phyloP scores from a whole-genome alignment of 176 grass and related monocot genomes.

The Juncus effusus region DNA sequence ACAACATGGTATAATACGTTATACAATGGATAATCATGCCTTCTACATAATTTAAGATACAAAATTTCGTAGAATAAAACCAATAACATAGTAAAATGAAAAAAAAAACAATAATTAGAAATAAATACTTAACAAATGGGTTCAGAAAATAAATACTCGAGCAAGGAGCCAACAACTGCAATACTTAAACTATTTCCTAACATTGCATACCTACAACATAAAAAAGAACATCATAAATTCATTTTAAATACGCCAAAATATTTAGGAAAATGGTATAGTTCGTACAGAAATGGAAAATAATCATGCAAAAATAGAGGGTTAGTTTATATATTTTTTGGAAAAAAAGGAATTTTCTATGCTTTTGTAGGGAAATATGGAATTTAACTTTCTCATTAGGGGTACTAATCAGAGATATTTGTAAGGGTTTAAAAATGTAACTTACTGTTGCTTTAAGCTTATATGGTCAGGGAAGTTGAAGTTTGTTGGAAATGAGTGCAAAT shows the following conservation, averaged over 20 bases:
- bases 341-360: constrained; percentile 12
- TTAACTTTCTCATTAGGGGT: neutral
- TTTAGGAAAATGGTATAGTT: no score
- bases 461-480: constrained; percentile 62
- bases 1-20: no score
- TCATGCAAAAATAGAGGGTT: neutral
- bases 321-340: neutral
- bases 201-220: constrained; percentile 77
- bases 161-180: constrained; percentile 70
- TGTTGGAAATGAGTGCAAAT: constrained; percentile 86
- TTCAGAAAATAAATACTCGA: constrained; percentile 70
- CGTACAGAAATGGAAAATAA: no score
- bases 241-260: neutral
- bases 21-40: no score
- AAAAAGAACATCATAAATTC: neutral
- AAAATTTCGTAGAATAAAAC: no score
- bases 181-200: constrained; percentile 89
- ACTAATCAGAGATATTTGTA: constrained; percentile 9
- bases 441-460: constrained; percentile 70
- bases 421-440: constrained; percentile 29
- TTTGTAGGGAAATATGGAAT: neutral
- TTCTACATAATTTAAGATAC: no score
- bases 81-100: no score
- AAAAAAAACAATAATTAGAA: no score
- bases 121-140: neutral